Base-by-base conservation (phyloP, 164 flowering plant species). In the Vitis amurensis region DNA sequence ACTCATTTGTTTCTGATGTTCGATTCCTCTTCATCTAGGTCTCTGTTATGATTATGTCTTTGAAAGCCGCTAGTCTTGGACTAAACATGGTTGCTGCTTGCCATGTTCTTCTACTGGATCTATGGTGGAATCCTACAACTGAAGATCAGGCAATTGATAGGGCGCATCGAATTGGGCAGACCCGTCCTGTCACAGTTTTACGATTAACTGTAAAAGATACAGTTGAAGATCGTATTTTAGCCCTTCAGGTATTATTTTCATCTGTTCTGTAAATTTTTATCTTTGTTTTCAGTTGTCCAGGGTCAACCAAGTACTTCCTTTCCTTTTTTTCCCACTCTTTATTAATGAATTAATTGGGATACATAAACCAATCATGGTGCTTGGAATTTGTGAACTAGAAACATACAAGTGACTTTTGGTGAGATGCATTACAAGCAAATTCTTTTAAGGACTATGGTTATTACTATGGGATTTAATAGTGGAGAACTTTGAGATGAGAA, bases 91-190 rank as follows among this genome's bases (percentile, higher is more conserved):
- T 94, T 63, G 97, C 92, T 47, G 98, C 98, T 61, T 88, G 91
- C 72, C 94, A 85, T 81, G 98, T 94, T 69, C 77, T 94, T 61
- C 84, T 94, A 56, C 76, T 94, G 74, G 98, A 94, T 67, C 90
- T 90, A 0, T 94, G 98, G 98, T 94, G 98, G 97, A 94, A 94
- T 61, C 98, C 98, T 27, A 92, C 98, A 3, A 94, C 98, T 66
- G 98, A 94, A 77, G 98, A 94, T 76, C 98, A 94, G 76, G 97
- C 98, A 49, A 81, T 94, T 66, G 98, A 92, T 73, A 85, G 97
- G 81, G 97, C 98, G 6, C 98, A 94, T 81, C 88, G 98, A 37
- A 94, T 94, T 59, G 98, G 98, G 50, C 98, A 94, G 82, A 92
- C 93, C 66, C 94, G 97, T 62, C 97, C 94, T 61, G 98, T 94